These are phyloP conservation scores for Rhizophora mangle DNA, from an alignment of 345 rosid species.

Conservation along the genomic window DNA sequence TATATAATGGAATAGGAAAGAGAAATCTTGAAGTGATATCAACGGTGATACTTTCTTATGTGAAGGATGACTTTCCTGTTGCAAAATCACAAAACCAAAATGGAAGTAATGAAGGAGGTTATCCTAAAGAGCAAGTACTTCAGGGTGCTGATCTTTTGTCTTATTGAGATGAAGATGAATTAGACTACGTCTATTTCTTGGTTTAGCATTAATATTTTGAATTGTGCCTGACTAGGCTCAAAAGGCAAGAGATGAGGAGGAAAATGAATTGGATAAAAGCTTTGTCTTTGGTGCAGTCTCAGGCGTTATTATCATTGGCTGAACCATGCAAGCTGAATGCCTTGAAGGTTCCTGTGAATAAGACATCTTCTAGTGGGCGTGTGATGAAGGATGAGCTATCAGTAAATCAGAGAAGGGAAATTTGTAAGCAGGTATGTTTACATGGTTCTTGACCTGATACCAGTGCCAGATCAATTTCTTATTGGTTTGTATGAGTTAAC, in stretches of 20 bases:
- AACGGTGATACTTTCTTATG: slow-evolving; percentile 5
- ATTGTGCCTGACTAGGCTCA: slow-evolving; percentile 51
- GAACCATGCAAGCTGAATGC: slow-evolving; percentile 66
- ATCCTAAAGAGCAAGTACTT: slow-evolving; percentile 90
- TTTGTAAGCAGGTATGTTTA: slow-evolving; percentile 37
- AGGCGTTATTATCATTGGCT: slow-evolving; percentile 51
- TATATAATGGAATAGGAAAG: too few relatives aligned
- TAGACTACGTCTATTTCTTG: neutral
- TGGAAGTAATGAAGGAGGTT: slow-evolving; percentile 85
- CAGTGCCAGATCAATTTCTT: neutral
- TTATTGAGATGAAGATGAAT: too few relatives aligned
- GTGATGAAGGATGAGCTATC: slow-evolving; percentile 31
- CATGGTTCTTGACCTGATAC: neutral
- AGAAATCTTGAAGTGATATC: too few relatives aligned
- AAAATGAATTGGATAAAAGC: slow-evolving; percentile 68
- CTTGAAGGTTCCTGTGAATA: slow-evolving; percentile 48
- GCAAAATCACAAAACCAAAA: slow-evolving; percentile 82
- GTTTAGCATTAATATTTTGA: neutral
- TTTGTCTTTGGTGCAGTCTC: slow-evolving; percentile 65
- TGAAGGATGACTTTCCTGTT: slow-evolving; percentile 13
- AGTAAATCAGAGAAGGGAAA: slow-evolving; percentile 21
- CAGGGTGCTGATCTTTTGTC: slow-evolving; percentile 46
- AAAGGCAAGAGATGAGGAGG: slow-evolving; percentile 81
- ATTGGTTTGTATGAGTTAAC: neutral
- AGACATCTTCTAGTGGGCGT: slow-evolving; percentile 35